Conservation (phyloP, 768 basidiomycete genomes). For the Fibroporia radiculosa region DNA sequence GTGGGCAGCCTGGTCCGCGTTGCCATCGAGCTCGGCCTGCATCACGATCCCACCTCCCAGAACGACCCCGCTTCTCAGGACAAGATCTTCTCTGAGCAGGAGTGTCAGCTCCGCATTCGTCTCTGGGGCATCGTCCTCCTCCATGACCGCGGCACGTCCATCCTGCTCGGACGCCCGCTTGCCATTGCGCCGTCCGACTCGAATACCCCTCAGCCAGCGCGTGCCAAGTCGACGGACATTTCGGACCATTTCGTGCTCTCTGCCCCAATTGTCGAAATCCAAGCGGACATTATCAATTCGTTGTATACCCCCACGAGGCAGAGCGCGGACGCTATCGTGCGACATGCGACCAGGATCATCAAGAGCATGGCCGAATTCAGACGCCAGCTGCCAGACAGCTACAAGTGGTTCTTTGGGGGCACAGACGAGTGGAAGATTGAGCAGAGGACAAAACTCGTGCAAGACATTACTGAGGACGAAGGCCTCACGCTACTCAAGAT, state of each 20-base stretch:
- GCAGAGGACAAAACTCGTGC: conserved; percentile 55
- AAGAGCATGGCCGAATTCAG: conserved; percentile 69
- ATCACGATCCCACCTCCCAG: conserved; percentile 75
- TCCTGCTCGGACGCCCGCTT: conserved; percentile 79
- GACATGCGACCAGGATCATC: conserved; percentile 72
- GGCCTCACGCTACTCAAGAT: conserved; percentile 79
- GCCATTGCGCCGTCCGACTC: conserved; percentile 79
- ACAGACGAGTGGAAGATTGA: conserved; percentile 70
- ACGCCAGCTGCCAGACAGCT: conserved; percentile 59
- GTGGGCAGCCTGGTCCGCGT: conserved; percentile 80
- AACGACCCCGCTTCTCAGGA: too few species aligned
- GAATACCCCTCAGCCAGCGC: conserved; percentile 67
- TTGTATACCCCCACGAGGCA: conserved; percentile 73
- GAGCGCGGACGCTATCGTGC: conserved; percentile 61
- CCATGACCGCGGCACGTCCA: conserved; percentile 83
- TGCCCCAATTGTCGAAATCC: conserved; percentile 71
- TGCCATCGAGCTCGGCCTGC: conserved; percentile 76
- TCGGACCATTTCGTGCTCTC: conserved; percentile 78
- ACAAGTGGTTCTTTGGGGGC: conserved; percentile 70
- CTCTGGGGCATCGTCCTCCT: conserved; percentile 82
- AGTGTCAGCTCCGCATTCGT: conserved; percentile 71
- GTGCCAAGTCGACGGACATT: conserved; percentile 44
- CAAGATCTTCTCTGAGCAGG: conserved; percentile 60
- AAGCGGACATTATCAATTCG: conserved; percentile 85
- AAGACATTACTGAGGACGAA: conserved; percentile 71